These are phyloP conservation scores for Russula virescens DNA, from an alignment of 768 basidiomycete species.

Conservation along the genomic window DNA sequence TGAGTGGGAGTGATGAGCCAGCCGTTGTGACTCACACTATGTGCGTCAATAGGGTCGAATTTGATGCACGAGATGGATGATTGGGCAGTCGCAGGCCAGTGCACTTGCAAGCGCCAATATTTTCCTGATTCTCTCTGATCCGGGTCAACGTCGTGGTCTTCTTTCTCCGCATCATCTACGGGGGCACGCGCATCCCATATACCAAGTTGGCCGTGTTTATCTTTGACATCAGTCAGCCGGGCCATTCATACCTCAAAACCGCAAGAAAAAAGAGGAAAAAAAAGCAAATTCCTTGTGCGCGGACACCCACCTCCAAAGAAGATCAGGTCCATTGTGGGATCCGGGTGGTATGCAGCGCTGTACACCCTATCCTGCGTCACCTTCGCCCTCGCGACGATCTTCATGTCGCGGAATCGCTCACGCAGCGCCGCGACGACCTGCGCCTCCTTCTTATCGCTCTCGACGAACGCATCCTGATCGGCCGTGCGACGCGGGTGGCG, in stretches of 20 bases:
- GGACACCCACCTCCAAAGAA: constrained; percentile 69
- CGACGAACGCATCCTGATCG: constrained; percentile 47
- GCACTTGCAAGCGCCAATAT: constrained; percentile 73
- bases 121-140: constrained; percentile 57
- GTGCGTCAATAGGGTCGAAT: constrained; percentile 68
- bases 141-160: constrained; percentile 48
- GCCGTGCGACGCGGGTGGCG: constrained; percentile 37
- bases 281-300: background rate
- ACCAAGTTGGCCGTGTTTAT: constrained; percentile 77
- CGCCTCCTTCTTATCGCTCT: constrained; percentile 41
- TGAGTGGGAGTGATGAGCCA: background rate
- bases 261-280: background rate
- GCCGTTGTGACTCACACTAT: constrained; percentile 51
- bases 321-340: constrained; percentile 71
- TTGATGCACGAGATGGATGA: constrained; percentile 78
- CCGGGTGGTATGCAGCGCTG: constrained; percentile 76
- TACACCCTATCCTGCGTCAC: constrained; percentile 73
- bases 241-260: no score
- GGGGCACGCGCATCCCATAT: constrained; percentile 83
- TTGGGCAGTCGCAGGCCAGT: constrained; percentile 77
- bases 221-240: constrained; percentile 33
- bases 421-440: constrained; percentile 49
- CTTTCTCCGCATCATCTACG: constrained; percentile 57
- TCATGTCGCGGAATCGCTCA: constrained; percentile 48
- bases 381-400: constrained; percentile 72